Base-by-base conservation (phyloP, 345 rosid genomes). In the Luvunga scandens region DNA sequence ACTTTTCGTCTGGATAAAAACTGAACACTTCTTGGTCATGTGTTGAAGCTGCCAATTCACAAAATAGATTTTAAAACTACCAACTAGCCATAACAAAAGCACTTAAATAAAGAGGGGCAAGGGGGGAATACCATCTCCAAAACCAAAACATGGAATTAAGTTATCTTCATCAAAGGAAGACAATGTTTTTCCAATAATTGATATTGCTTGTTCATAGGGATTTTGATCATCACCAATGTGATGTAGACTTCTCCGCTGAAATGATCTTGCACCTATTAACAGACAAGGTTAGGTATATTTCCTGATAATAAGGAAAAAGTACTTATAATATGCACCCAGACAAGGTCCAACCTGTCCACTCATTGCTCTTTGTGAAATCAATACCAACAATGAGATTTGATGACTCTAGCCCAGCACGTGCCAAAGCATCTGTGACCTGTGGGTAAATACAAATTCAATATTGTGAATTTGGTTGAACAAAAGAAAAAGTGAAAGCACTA, bases 11-110 rank as follows among this genome's bases (percentile, higher is more conserved):
- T 14, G 88, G 86, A 83, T 83, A 81, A 81, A 96, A 96, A 79
- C 95, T 82, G 86, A 96, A 96, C 78, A 96, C 94, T 50, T 96
- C 98, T 82, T 94, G 98, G 81, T 96, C 99, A 78, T 94, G 97
- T 0, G 98, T 96, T 62, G 98, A 91, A 62, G 99, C 98, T 96
- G 95, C 78, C 79, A 83, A 24, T 53, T 53, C 34, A 79, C 1
- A 70, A n/a, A 66, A 81, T 16, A 10, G 5, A 36, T 36, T 55
- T 55, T 45, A 56, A 56, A 56, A 27, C 18, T n/a, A 66, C 25
- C 18, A 18, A 8, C 16, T 34, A 16, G 25, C 28, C 9, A 63
- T 12, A 66, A 2, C 19, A 7, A 39, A 16, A 65, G 14, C 28
- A 30, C 33, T 75, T 31, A 30, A 48, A 59, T 34, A 53, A 13